A percentile compares a stretch with the other conserved stretches of the same genome.
phyloP scores from a whole-genome alignment of 2,329 filamentous ascomycete genomes.

The Diaporthe vexans region DNA sequence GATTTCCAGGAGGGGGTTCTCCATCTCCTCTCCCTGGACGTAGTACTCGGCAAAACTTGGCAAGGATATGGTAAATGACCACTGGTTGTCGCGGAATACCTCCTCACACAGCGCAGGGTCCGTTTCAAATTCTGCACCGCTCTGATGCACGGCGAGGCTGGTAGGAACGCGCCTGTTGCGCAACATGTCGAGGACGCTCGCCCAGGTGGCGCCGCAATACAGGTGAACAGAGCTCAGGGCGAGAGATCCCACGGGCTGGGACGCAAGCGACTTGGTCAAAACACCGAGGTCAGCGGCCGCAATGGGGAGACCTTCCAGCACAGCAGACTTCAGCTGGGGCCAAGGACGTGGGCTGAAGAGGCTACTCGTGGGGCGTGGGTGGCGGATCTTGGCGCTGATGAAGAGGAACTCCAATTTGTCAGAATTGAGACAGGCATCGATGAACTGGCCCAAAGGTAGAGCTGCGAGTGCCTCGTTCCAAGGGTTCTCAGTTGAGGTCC shows the following conservation, averaged over 20 bases:
- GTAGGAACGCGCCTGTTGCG: not conserved
- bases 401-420: not conserved
- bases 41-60: not conserved
- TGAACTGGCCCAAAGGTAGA: not conserved
- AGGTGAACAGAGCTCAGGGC: not conserved
- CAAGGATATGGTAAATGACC: too few species aligned
- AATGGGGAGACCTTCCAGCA: not conserved
- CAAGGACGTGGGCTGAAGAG: not conserved
- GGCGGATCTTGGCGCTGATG: not conserved
- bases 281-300: not conserved
- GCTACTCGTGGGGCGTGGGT: not conserved
- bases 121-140: not conserved
- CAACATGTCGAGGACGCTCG: not conserved
- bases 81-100: not conserved
- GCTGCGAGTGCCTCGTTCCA: not conserved
- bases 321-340: not conserved
- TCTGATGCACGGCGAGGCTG: fast-evolving
- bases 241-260: not conserved
- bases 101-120: not conserved
- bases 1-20: not conserved
- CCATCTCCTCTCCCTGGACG: not conserved
- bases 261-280: not conserved
- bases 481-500: too few species aligned
- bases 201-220: not conserved
- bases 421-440: not conserved